These are phyloP conservation scores for Starmerella apis DNA, from an alignment of 805 yeast genomes.

Conservation along the genomic window DNA sequence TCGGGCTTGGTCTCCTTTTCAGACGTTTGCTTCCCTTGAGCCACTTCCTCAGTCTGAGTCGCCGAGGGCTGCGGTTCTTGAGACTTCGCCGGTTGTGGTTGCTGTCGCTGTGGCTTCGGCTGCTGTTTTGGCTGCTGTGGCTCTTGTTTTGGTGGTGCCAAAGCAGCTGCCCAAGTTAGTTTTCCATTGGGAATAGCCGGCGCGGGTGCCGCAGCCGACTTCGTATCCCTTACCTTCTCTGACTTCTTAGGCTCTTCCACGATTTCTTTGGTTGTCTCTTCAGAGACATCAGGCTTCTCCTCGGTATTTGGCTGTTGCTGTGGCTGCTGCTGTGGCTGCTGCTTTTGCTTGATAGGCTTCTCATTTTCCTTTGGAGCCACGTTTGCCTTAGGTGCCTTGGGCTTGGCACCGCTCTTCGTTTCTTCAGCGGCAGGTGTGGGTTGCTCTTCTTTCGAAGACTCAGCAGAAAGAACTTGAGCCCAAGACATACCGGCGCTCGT, in stretches of 20 bases:
- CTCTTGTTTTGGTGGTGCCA: slow-evolving; percentile 18
- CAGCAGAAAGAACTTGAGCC: slow-evolving; percentile 4
- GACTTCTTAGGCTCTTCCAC: background rate
- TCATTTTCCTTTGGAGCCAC: background rate
- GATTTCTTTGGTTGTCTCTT: background rate
- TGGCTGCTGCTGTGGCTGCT: slow-evolving; percentile 1
- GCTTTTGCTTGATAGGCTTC: background rate
- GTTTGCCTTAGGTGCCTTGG: background rate
- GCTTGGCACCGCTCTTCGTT: background rate
- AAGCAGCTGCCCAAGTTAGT: slow-evolving; percentile 25
- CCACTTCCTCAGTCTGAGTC: background rate
- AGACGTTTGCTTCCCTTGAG: background rate
- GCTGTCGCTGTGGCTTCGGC: slow-evolving; percentile 2
- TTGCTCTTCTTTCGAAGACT: background rate
- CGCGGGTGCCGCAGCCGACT: slow-evolving; percentile 15
- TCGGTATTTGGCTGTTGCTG: background rate
- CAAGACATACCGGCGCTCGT: background rate
- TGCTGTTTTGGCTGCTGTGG: slow-evolving; percentile 5
- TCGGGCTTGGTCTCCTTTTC: slow-evolving; percentile 4
- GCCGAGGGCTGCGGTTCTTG: background rate
- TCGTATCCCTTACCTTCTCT: slow-evolving; percentile 3
- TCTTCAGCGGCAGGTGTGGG: background rate
- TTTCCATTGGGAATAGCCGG: slow-evolving; percentile 16
- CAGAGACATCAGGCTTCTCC: background rate
- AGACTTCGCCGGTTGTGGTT: background rate